A percentile compares a stretch with the other conserved stretches of the same genome.
Conservation (phyloP, 371 early-diverging fungal species). For the Rhizopus arrhizus region DNA sequence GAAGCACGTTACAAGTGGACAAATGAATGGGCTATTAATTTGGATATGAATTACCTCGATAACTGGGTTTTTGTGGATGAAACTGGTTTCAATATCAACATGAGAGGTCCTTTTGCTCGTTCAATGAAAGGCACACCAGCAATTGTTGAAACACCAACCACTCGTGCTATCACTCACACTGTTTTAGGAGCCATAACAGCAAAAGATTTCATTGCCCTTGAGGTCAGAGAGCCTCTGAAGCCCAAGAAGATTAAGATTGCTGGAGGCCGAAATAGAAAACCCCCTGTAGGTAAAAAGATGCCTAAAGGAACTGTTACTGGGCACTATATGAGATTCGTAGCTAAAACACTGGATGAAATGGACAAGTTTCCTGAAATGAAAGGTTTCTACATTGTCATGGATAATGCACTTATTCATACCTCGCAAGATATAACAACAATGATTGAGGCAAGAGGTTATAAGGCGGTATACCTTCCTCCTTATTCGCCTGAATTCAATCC, state of each 20-base stretch:
- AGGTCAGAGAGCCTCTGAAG: slow-evolving; percentile 6
- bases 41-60: slow-evolving; percentile 22
- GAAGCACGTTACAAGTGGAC: slow-evolving; percentile 7
- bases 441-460: slow-evolving; percentile 24
- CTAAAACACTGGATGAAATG: slow-evolving; percentile 13
- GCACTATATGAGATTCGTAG: slow-evolving; percentile 15
- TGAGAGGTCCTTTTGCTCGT: slow-evolving; percentile 18
- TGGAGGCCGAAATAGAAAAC: slow-evolving; percentile 12
- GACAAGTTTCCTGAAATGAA: slow-evolving; percentile 19
- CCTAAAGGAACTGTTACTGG: slow-evolving; percentile 17
- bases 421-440: slow-evolving; percentile 12
- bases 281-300: not conserved
- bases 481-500: slow-evolving; percentile 16
- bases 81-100: too few species aligned
- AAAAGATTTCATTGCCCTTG: slow-evolving; percentile 13
- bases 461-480: slow-evolving; percentile 11
- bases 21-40: slow-evolving; percentile 6
- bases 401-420: slow-evolving; percentile 28
- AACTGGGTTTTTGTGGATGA: too few species aligned
- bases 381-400: slow-evolving; percentile 21
- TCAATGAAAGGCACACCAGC: slow-evolving; percentile 20
- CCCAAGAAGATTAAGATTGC: slow-evolving; percentile 13
- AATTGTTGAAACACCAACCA: slow-evolving; percentile 16
- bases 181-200: slow-evolving; percentile 21
- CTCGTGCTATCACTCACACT: slow-evolving; percentile 15